Evolutionary conservation across 148 eudicot species (phyloP).

Genomic region (Cornus controversa): DNA sequence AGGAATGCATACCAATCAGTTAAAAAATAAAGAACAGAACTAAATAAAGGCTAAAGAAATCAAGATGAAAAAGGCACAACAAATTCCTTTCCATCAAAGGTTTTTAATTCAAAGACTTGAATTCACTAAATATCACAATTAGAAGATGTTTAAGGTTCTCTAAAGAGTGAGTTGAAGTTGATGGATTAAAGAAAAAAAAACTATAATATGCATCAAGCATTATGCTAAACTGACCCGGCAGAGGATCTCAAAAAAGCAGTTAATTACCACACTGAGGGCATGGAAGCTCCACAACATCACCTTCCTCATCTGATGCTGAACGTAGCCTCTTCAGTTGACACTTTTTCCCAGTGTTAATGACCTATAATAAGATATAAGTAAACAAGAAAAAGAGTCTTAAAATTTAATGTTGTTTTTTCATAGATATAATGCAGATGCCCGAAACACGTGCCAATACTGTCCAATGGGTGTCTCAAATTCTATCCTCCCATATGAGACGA

Average conservation of each 20-base stretch:
- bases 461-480: no score
- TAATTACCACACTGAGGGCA: conserved; percentile 91
- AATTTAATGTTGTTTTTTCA: no score
- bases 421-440: no score
- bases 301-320: conserved; percentile 36
- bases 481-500: no score
- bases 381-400: background rate
- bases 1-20: conserved; percentile 4
- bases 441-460: no score
- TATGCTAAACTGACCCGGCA: background rate
- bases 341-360: conserved; percentile 47
- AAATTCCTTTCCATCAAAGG: background rate
- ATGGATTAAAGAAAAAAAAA: background rate
- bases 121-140: conserved; percentile 4
- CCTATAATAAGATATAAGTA: conserved; percentile 36
- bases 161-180: background rate
- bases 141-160: background rate
- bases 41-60: background rate
- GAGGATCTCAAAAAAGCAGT: background rate
- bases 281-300: conserved; percentile 34
- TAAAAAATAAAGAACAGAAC: background rate
- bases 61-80: background rate
- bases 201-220: background rate
- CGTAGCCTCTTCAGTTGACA: conserved; percentile 59
- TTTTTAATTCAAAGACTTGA: background rate